A percentile compares a stretch with the other conserved stretches of the same genome.
phyloP scores from a whole-genome alignment of 2,329 filamentous ascomycete genomes.

The Colletotrichum sp. region DNA sequence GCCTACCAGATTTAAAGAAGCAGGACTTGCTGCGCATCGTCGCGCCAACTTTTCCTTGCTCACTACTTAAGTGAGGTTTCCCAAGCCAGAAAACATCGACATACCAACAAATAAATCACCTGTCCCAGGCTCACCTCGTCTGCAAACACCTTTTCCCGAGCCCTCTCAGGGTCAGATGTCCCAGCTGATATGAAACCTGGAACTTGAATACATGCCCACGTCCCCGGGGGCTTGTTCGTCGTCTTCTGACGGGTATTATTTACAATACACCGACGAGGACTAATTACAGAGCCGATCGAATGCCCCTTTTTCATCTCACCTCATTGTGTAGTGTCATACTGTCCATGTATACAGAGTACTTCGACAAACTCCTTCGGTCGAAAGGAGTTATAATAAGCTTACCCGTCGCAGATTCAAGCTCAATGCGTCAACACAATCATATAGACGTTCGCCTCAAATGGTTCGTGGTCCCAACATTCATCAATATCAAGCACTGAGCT shows the following conservation, averaged over 20 bases:
- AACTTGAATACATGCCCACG: neutral
- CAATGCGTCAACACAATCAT: neutral
- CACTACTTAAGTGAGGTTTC: neutral
- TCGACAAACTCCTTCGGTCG: accelerated
- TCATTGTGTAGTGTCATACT: neutral
- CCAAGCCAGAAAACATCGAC: neutral
- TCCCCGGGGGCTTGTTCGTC: neutral
- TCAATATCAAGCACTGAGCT: too few species aligned
- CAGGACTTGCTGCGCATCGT: neutral
- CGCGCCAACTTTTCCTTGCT: neutral
- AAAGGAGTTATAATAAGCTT: neutral
- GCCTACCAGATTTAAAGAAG: neutral
- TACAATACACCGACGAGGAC: neutral
- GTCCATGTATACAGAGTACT: accelerated
- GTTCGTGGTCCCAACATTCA: too few species aligned
- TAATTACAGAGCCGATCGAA: neutral
- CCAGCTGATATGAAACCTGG: neutral
- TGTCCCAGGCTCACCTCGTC: neutral
- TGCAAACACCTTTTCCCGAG: accelerated
- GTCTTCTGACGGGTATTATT: neutral
- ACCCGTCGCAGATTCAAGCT: neutral
- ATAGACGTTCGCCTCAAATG: too few species aligned
- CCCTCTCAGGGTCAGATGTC: neutral
- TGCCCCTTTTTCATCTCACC: neutral
- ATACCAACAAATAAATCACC: accelerated